Percentiles rank a stretch among this genome's conserved stretches.
phyloP scores from a whole-genome alignment of 345 rosid genomes.

The Corchorus olitorius region DNA sequence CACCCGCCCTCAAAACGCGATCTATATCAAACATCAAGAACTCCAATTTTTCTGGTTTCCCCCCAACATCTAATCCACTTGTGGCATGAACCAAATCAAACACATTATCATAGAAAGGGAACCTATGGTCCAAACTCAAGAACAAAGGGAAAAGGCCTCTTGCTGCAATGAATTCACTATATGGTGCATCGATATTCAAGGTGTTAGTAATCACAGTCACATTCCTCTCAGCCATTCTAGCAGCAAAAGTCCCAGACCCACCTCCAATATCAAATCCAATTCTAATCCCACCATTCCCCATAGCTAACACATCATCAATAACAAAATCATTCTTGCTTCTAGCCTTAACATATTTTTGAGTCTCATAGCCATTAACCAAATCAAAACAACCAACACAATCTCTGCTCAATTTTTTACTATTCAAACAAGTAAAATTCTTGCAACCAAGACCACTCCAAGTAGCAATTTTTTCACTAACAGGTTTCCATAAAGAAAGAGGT shows the following conservation, averaged over 20 bases:
- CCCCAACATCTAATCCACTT: slow-evolving; percentile 68
- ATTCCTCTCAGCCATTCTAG: slow-evolving; percentile 90
- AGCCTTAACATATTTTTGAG: slow-evolving; percentile 65
- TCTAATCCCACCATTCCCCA: slow-evolving; percentile 73
- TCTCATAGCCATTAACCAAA: slow-evolving; percentile 53
- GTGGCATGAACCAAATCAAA: slow-evolving; percentile 77
- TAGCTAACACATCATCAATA: slow-evolving; percentile 69
- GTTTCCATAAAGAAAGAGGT: slow-evolving; percentile 77
- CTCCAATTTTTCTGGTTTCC: slow-evolving; percentile 76
- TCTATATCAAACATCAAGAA: slow-evolving; percentile 95
- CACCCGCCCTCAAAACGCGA: slow-evolving; percentile 78
- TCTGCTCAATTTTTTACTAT: slow-evolving; percentile 66
- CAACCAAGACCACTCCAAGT: slow-evolving; percentile 96
- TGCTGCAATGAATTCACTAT: slow-evolving; percentile 77
- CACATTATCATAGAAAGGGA: slow-evolving; percentile 87
- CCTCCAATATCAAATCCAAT: slow-evolving; percentile 88
- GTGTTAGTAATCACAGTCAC: slow-evolving; percentile 75
- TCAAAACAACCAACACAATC: slow-evolving; percentile 90
- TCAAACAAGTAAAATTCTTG: slow-evolving; percentile 76
- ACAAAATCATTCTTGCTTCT: slow-evolving; percentile 81
- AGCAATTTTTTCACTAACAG: slow-evolving; percentile 72
- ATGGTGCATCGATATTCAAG: slow-evolving; percentile 76
- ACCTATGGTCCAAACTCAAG: slow-evolving; percentile 87
- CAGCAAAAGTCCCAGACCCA: slow-evolving; percentile 89
- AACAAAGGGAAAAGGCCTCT: slow-evolving; percentile 88